These are phyloP conservation scores for Saturnispora sekii DNA, from an alignment of 805 yeast species.

Conservation along the genomic window DNA sequence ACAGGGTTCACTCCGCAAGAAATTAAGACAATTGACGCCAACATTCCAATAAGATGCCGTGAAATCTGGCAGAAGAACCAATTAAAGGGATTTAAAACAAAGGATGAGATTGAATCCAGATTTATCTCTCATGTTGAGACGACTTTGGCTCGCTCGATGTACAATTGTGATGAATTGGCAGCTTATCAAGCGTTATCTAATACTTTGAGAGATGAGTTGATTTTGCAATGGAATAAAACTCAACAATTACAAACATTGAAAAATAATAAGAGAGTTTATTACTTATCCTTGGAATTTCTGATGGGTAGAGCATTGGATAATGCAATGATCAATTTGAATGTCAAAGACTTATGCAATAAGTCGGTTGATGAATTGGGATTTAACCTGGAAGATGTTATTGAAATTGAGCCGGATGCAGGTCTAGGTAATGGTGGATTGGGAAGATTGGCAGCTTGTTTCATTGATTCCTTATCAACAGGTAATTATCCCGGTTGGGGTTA, in stretches of 20 bases:
- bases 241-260: conserved; percentile 80
- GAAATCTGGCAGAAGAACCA: conserved; percentile 68
- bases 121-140: conserved; percentile 87
- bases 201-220: conserved; percentile 67
- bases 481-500: conserved; percentile 96
- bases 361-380: conserved; percentile 72
- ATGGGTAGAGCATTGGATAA: conserved; percentile 96
- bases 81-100: conserved; percentile 38
- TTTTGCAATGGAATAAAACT: conserved; percentile 86
- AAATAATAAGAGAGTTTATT: conserved; percentile 80
- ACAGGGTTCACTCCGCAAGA: conserved; percentile 91
- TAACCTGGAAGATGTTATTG: conserved; percentile 74
- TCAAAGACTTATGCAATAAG: conserved; percentile 47
- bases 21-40: conserved; percentile 70
- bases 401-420: conserved; percentile 89
- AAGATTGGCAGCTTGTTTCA: conserved; percentile 87
- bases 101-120: conserved; percentile 51
- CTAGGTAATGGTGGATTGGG: conserved; percentile 95
- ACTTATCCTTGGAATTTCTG: conserved; percentile 76
- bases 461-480: conserved; percentile 79
- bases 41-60: conserved; percentile 71
- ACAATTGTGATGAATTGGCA: conserved; percentile 86
- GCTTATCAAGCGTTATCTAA: conserved; percentile 86
- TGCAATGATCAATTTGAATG: conserved; percentile 73
- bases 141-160: conserved; percentile 80